A percentile compares a stretch with the other conserved stretches of the same genome.
Conservation (phyloP, 2,329 filamentous ascomycete species). For the Colletotrichum karsti region DNA sequence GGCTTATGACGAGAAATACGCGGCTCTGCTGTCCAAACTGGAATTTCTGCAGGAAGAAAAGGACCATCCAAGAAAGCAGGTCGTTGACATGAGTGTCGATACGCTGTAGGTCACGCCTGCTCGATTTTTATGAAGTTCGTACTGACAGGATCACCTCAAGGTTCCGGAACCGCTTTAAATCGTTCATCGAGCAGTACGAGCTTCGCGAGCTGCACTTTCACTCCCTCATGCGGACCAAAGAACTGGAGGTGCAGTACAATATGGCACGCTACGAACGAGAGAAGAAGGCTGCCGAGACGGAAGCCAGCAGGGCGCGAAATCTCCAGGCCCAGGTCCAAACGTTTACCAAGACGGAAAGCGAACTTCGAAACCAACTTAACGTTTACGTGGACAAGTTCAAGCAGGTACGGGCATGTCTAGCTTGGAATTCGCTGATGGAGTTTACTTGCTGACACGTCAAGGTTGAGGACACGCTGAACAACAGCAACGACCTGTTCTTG, state of each 20-base stretch:
- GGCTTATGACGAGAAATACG: constrained; percentile 86
- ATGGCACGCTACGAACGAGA: constrained; percentile 89
- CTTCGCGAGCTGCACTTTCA: constrained; percentile 94
- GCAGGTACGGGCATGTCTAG: constrained; percentile 72
- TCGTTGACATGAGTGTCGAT: constrained; percentile 87
- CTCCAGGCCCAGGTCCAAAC: constrained; percentile 92
- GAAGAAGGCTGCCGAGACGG: constrained; percentile 85
- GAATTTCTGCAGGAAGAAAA: constrained; percentile 90
- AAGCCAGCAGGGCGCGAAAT: constrained; percentile 81
- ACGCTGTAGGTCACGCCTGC: constrained; percentile 2
- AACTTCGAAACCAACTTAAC: constrained; percentile 93
- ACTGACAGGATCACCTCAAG: constrained; percentile 65
- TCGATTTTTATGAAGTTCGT: neutral
- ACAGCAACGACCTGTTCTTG: constrained; percentile 95
- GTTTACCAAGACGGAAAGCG: constrained; percentile 94
- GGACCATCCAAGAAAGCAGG: constrained; percentile 81
- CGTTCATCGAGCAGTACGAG: constrained; percentile 96
- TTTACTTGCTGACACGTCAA: constrained; percentile 48
- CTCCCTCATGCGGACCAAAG: constrained; percentile 90
- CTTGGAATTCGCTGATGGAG: neutral
- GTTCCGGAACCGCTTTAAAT: constrained; percentile 89
- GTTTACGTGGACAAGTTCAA: constrained; percentile 99
- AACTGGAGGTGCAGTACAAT: constrained; percentile 93
- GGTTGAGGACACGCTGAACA: constrained; percentile 98
- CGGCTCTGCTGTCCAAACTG: constrained; percentile 81